Percentiles rank a stretch among this genome's conserved stretches.
These are phyloP conservation scores for Solanum etuberosum DNA, from an alignment of 257 asterid species.

Conservation along the genomic window DNA sequence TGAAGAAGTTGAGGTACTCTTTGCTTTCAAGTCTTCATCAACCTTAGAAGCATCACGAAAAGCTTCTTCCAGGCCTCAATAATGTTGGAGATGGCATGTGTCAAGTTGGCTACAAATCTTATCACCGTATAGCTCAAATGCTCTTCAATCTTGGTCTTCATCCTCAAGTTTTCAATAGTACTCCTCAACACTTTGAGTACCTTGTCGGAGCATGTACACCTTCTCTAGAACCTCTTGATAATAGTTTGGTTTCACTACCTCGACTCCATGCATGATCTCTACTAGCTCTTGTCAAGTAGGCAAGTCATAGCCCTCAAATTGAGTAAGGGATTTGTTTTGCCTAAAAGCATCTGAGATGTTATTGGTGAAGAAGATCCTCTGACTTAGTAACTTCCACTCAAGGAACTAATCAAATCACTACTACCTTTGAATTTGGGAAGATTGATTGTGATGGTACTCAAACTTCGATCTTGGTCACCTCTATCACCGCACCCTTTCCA, in stretches of 20 bases:
- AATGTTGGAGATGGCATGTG: not conserved
- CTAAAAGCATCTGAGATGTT: not conserved
- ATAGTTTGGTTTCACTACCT: not conserved
- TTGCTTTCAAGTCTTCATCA: not conserved
- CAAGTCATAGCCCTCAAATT: not conserved
- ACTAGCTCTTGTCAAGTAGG: not conserved
- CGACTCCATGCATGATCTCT: not conserved
- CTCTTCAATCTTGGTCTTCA: not conserved
- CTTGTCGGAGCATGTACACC: not conserved
- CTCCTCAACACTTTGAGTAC: not conserved
- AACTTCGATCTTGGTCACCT: not conserved
- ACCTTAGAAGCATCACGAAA: not conserved
- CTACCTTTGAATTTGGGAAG: not conserved
- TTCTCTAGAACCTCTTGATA: not conserved
- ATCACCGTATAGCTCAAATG: not conserved
- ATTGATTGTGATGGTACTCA: not conserved
- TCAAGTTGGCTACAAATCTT: not conserved
- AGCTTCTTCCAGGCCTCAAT: not conserved
- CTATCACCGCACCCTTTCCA: not conserved
- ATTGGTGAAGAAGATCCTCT: not conserved
- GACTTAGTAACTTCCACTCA: not conserved
- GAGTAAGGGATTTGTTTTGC: not conserved
- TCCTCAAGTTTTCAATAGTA: not conserved
- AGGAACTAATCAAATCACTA: not conserved
- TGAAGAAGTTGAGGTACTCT: not conserved